phyloP scores from a whole-genome alignment of 2,329 filamentous ascomycete genomes.

The Phyllosticta paracitricarpa region DNA sequence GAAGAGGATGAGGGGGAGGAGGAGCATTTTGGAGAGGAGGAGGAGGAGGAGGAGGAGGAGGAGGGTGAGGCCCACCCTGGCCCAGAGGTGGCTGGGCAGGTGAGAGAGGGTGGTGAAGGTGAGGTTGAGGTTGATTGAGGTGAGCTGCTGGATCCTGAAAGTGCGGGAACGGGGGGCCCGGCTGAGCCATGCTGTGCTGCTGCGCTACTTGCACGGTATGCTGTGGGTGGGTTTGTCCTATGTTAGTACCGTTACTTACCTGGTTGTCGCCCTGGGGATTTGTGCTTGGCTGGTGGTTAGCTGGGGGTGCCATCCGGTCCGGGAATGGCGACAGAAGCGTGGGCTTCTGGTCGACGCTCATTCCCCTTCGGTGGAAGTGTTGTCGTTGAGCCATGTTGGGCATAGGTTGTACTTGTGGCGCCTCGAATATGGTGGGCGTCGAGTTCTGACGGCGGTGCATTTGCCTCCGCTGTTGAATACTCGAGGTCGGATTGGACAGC shows the following conservation, averaged over 20 bases:
- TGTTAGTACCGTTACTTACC: conserved; percentile 47
- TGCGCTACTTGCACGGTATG: conserved; percentile 83
- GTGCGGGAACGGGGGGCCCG: conserved; percentile 46
- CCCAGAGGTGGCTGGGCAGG: conserved; percentile 23
- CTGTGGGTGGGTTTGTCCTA: conserved; percentile 52
- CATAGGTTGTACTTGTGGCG: conserved; percentile 58
- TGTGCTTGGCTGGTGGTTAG: conserved; percentile 12
- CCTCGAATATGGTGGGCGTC: conserved; percentile 68
- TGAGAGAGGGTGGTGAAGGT: conserved; percentile 23
- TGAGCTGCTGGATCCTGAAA: conserved; percentile 13
- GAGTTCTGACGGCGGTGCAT: conserved; percentile 82
- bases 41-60: conserved; percentile 19
- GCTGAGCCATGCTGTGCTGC: conserved; percentile 75
- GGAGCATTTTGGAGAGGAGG: conserved; percentile 25
- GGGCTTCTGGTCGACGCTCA: conserved; percentile 65
- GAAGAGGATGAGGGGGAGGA: conserved; percentile 20
- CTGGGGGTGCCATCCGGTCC: conserved; percentile 22
- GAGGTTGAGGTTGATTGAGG: conserved; percentile 24
- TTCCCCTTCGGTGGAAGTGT: conserved; percentile 62
- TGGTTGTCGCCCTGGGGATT: conserved; percentile 40
- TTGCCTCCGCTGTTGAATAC: conserved; percentile 63
- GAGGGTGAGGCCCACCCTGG: conserved; percentile 11
- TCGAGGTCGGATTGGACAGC: conserved; percentile 63
- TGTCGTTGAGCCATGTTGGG: conserved; percentile 47
- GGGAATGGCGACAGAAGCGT: conserved; percentile 38